Evolutionary conservation across 768 basidiomycete species (phyloP).

Genomic region (Suillus sp.): DNA sequence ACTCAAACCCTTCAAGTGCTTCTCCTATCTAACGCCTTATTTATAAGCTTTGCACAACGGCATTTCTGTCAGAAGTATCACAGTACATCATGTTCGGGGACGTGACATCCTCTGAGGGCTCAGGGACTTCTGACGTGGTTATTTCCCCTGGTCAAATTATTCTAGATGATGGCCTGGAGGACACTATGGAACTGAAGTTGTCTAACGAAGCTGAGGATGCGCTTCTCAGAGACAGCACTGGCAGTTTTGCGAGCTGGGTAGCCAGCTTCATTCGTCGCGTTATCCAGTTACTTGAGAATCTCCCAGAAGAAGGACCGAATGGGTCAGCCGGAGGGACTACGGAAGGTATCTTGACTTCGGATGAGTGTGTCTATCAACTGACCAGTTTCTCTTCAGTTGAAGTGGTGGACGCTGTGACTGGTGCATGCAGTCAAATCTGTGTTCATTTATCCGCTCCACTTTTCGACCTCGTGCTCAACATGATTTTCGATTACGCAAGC

Average conservation of each 20-base stretch:
- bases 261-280: slow-evolving; percentile 79
- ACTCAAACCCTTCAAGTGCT: slow-evolving; percentile 10
- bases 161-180: background rate
- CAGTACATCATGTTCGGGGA: slow-evolving; percentile 77
- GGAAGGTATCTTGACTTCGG: slow-evolving; percentile 48
- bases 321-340: slow-evolving; percentile 62
- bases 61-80: slow-evolving; percentile 73
- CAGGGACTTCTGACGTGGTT: background rate
- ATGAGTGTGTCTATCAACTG: background rate
- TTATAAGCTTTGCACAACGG: slow-evolving; percentile 66
- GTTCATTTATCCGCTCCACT: slow-evolving; percentile 72
- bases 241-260: slow-evolving; percentile 81
- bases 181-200: slow-evolving; percentile 28
- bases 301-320: slow-evolving; percentile 78
- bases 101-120: slow-evolving; percentile 45
- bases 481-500: slow-evolving; percentile 83
- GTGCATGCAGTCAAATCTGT: slow-evolving; percentile 62
- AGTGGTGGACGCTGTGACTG: slow-evolving; percentile 74
- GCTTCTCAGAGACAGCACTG: slow-evolving; percentile 68
- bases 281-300: slow-evolving; percentile 78
- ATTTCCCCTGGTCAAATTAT: slow-evolving; percentile 5
- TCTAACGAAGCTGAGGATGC: slow-evolving; percentile 71
- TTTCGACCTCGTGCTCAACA: slow-evolving; percentile 79
- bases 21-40: slow-evolving; percentile 16
- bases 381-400: slow-evolving; percentile 47